Evolutionary conservation across 306 rosid species (phyloP), one percentile per base, ranked within the genome.

Genomic region (Rosa multiflora): DNA sequence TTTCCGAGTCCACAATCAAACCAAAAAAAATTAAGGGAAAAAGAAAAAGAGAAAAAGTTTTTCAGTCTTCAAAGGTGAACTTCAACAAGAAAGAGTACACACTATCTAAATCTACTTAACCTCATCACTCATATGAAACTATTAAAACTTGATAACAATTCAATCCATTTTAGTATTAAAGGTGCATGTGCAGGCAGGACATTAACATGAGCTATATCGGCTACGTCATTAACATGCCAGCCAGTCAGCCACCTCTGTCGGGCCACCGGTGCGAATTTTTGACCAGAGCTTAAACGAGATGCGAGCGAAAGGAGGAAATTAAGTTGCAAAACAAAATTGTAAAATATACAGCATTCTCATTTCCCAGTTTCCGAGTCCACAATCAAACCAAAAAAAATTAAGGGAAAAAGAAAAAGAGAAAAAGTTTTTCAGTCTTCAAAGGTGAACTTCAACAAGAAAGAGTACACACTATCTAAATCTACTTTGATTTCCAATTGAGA

Each of bases 401-500:
- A 4, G 2, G 11, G 18, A 62, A 62, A 32, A 35, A 18, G 47
- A 67, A 18, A 39, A 64, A 35, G n/a, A 15, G 8, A 35, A 32
- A 32, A 14, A 64, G 5, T 21, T 14, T 35, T 44, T 14, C n/a
- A 35, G 70, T 15, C 70, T 64, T 7, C 70, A 32, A 63, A 67
- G 23, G 26, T 18, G 26, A 75, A 62, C 21, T 42, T 39, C 26
- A 71, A 79, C 39, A 18, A 62, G 43, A 69, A 62, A 53, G 47
- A 51, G 39, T 18, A 39, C 82, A 79, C 37, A 56, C 49, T 66
- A 55, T 76, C 79, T 66, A 80, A 71, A 39, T 32, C 66, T 18
- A 66, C 42, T 35, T 66, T 66, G 71, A 66, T 37, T 52, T 69
- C 73, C 51, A 74, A 64, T 53, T 62, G 71, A 48, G 72, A 37